Percentiles rank a stretch among this genome's conserved stretches.
Conservation (phyloP, 257 asterid genomes). For the Scutellaria barbata region DNA sequence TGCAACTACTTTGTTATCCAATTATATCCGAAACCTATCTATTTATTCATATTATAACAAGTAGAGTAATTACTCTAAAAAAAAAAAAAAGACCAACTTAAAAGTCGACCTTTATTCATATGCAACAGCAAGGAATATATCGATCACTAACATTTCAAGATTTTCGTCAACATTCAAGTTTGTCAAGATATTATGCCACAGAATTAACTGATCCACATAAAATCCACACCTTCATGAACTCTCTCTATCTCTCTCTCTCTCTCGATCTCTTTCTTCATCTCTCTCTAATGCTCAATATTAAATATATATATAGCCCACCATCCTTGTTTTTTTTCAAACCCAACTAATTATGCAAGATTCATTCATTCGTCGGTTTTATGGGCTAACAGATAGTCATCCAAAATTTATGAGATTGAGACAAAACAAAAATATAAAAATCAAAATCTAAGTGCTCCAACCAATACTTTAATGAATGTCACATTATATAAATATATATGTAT, state of each 20-base stretch:
- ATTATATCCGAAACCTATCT: no score
- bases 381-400: background rate
- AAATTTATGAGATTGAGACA: constrained; percentile 31
- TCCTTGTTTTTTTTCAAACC: background rate
- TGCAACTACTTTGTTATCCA: no score
- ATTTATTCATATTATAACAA: no score
- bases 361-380: constrained; percentile 30
- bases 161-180: background rate
- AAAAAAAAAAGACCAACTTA: no score
- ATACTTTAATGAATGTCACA: background rate
- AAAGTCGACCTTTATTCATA: background rate
- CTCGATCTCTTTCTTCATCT: no score
- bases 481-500: background rate
- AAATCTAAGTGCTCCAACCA: background rate
- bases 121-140: background rate
- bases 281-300: background rate
- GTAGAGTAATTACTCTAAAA: no score
- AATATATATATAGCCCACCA: background rate
- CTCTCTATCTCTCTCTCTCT: background rate
- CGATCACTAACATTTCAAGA: background rate
- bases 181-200: background rate
- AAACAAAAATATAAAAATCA: background rate
- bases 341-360: background rate
- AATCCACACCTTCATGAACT: background rate
- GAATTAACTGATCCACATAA: constrained; percentile 7